Evolutionary conservation across 2,329 filamentous ascomycete genomes (phyloP), one percentile per base, ranked within the genome.

Genomic region (Graphiopsis chlorocephala): DNA sequence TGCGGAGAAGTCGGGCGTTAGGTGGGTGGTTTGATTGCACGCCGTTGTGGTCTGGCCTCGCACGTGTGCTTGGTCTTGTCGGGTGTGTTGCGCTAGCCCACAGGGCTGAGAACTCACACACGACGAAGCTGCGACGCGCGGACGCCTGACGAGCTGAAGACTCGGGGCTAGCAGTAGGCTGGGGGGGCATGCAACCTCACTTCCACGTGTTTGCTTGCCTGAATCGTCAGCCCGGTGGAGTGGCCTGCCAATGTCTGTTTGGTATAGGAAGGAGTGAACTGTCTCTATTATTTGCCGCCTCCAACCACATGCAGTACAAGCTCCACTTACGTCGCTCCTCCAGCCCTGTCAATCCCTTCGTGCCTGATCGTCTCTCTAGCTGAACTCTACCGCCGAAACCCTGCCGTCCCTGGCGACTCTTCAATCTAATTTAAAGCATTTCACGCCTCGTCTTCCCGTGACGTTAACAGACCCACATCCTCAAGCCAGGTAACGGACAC

Each of bases 41-140:
- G 50, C 50, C 50, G 50, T 53, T 53, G 50, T 53, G 50, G 50
- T 53, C 29, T 53, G 50, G 50, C 50, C 50, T 52, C 50, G 50
- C 50, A 53, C 50, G 50, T 53, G 50, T 53, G 50, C 28, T 15
- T 28, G 26, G 28, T n/a, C 25, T 28, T n/a, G 35, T 42, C 35
- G 35, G 17, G 17, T 42, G 33, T 38, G 35, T 45, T 45, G 38
- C 50, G 50, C 50, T 53, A 53, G 28, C 26, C 14, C 50, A 29
- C 29, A 53, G 50, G 50, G 50, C 50, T 53, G 50, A 53, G 50
- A 53, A 53, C 50, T n/a, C 50, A 29, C 50, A 45, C 38, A 42
- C 38, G 2, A 2, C n/a, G 5, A n/a, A 10, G 38, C 25, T 28
- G 26, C 50, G 50, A 31, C 50, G 50, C 50, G 50, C 50, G 50